Evolutionary conservation across 805 yeast genomes (phyloP).

Genomic region (Myxozyma vanderwaltii): DNA sequence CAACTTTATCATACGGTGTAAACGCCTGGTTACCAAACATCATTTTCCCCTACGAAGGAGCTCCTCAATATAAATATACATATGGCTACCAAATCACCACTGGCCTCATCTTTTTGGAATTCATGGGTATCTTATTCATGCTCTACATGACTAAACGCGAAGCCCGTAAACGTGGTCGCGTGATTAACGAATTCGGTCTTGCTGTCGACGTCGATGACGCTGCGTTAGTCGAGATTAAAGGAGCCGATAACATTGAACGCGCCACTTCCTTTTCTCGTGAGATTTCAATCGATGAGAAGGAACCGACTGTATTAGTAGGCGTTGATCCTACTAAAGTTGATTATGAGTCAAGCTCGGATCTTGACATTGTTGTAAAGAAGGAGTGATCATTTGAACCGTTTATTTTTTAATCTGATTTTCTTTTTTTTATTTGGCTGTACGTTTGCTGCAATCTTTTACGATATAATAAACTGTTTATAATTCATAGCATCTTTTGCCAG

Average conservation of each 20-base stretch:
- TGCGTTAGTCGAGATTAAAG: not conserved
- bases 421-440: not conserved
- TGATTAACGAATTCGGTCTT: constrained; percentile 25
- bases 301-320: not conserved
- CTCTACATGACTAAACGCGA: constrained; percentile 24
- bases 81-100: constrained; percentile 42
- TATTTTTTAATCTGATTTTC: not conserved
- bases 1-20: constrained; percentile 41
- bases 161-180: constrained; percentile 18
- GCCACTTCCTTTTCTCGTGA: not conserved
- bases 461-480: no score
- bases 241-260: not conserved
- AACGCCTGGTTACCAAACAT: constrained; percentile 45
- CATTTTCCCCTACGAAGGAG: constrained; percentile 42
- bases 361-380: not conserved
- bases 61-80: constrained; percentile 41
- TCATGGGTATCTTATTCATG: constrained; percentile 24
- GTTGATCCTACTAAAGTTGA: not conserved
- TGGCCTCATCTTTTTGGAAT: constrained; percentile 32
- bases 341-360: not conserved
- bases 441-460: no score
- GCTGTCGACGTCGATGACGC: constrained; percentile 28
- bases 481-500: no score
- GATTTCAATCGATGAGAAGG: not conserved
- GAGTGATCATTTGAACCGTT: not conserved